phyloP scores from a whole-genome alignment of 768 basidiomycete species.

The Phylloporus arenicola region DNA sequence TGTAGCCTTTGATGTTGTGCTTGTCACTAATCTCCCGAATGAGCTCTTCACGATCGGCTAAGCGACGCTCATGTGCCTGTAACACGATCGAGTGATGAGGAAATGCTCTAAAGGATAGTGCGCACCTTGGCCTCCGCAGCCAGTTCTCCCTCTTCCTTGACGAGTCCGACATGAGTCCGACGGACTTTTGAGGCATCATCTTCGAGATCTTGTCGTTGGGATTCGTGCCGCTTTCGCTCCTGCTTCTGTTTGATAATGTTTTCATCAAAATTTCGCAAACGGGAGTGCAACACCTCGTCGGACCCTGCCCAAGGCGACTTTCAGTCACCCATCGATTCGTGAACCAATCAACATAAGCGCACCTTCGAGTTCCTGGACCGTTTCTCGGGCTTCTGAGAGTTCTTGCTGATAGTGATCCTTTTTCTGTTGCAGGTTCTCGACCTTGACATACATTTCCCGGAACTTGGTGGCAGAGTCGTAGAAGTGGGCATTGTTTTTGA shows the following conservation, averaged over 20 bases:
- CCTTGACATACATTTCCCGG: constrained; percentile 73
- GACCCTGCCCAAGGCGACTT: constrained; percentile 41
- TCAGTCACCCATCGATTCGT: background rate
- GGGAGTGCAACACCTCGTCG: constrained; percentile 62
- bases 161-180: constrained; percentile 48
- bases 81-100: background rate
- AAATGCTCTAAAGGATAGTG: background rate
- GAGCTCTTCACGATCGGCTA: constrained; percentile 64
- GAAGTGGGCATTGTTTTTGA: constrained; percentile 68
- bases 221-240: constrained; percentile 42
- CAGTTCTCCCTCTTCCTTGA: constrained; percentile 61
- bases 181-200: constrained; percentile 51
- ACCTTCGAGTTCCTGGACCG: constrained; percentile 65
- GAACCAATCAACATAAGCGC: background rate
- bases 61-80: constrained; percentile 69
- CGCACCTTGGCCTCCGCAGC: constrained; percentile 67
- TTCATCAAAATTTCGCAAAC: constrained; percentile 54
- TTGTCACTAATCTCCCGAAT: constrained; percentile 67
- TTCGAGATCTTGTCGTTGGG: constrained; percentile 55
- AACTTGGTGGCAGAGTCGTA: constrained; percentile 82
- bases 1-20: constrained; percentile 70
- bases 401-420: constrained; percentile 59
- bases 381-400: constrained; percentile 55
- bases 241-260: constrained; percentile 49
- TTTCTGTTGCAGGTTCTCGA: constrained; percentile 56